phyloP scores from a whole-genome alignment of 1,284 basidiomycete genomes.

The Leccinum ponderosum region DNA sequence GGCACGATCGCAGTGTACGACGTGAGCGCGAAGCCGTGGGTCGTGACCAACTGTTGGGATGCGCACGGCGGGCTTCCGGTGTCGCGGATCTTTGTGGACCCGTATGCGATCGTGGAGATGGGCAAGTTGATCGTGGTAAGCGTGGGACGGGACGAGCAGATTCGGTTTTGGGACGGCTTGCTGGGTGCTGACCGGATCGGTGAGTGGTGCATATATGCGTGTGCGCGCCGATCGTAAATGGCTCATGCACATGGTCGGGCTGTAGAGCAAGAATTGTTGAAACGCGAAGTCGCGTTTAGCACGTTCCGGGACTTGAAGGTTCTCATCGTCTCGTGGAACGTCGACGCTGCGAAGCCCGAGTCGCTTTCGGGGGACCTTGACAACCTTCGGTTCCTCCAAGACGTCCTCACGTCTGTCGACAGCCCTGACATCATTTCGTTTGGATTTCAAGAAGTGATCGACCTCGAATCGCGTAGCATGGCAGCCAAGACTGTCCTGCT shows the following conservation, averaged over 20 bases:
- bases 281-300: conserved; percentile 78
- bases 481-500: conserved; percentile 88
- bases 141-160: conserved; percentile 72
- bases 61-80: conserved; percentile 85
- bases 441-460: conserved; percentile 95
- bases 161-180: conserved; percentile 91
- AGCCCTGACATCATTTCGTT: conserved; percentile 89
- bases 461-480: conserved; percentile 89
- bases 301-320: conserved; percentile 76
- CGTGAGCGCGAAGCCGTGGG: conserved; percentile 73
- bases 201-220: conserved; percentile 37
- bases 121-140: conserved; percentile 74
- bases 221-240: not conserved
- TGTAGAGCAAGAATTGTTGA: conserved; percentile 74
- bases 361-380: conserved; percentile 60
- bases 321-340: conserved; percentile 93
- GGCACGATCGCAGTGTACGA: conserved; percentile 88
- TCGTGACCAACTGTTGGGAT: conserved; percentile 86
- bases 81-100: conserved; percentile 70
- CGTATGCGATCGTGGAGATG: conserved; percentile 65
- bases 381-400: conserved; percentile 73
- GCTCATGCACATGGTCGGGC: conserved; percentile 1
- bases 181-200: conserved; percentile 86
- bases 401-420: conserved; percentile 69
- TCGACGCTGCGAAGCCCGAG: conserved; percentile 85